Evolutionary conservation across 2,329 filamentous ascomycete species (phyloP), one percentile per base, ranked within the genome.

Genomic region (Elsinoe batatas): DNA sequence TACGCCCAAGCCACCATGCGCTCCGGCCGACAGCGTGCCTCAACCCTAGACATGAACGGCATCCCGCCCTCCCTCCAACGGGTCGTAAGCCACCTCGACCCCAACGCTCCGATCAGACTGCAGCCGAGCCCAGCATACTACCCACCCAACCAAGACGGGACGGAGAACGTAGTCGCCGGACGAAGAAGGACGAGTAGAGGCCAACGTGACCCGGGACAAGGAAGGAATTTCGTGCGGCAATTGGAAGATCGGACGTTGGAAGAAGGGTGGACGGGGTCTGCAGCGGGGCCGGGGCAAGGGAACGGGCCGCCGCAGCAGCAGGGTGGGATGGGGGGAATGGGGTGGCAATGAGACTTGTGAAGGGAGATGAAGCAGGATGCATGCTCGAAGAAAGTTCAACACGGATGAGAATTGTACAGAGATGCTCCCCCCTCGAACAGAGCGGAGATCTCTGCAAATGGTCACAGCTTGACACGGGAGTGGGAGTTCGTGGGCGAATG

Each of bases 111-210:
- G 0, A 97, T 98, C 64, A 82, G 93, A 50, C 73, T 97, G 56
- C 93, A 98, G 68, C 93, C 93, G 2, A 96, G 90, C 63, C 93
- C 93, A 4, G 93, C 93, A 1, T 98, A 98, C 71, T 98, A 97
- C 64, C 93, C 93, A 10, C 93, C 93, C 17, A 88, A 91, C 1
- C 83, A 87, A 5, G 91, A 97, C 61, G 88, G 81, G 90, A 64
- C 80, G 91, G 68, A 86, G 87, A 44, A 44, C 17, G 40, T 44
- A 22, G 40, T 44, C 17, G 40, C 40, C n/a, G 40, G 40, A 26
- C n/a, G 40, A 44, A 2, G 40, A 43, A 91, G 88, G 30, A 67
- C 65, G 18, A 68, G 66, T 67, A 80, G 90, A 56, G 79, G 64
- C 42, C 54, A 59, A 42, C 47, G 55, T 54, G 36, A 58, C 40